Evolutionary conservation across 1,139 yeast species (phyloP).

Genomic region (Nakaseomyces nivariensis): DNA sequence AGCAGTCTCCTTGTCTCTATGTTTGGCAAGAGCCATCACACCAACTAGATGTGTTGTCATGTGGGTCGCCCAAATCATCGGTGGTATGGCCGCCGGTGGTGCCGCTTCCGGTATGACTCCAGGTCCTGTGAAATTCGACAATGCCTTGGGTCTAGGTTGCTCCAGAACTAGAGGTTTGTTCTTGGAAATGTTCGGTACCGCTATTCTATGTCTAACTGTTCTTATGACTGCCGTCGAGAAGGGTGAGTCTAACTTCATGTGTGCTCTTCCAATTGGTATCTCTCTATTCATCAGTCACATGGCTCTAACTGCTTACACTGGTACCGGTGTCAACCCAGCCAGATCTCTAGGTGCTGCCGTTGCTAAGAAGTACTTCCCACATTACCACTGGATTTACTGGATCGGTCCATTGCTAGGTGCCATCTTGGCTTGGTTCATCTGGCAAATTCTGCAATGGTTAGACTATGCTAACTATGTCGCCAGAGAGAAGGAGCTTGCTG

Average conservation of each 20-base stretch:
- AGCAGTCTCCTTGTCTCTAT: constrained; percentile 68
- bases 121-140: constrained; percentile 64
- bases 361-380: constrained; percentile 63
- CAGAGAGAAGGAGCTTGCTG: constrained; percentile 9
- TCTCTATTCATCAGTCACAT: constrained; percentile 76
- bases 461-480: constrained; percentile 42
- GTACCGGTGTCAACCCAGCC: constrained; percentile 91
- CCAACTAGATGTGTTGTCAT: constrained; percentile 62
- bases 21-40: constrained; percentile 61
- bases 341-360: constrained; percentile 80
- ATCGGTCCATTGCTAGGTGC: constrained; percentile 75
- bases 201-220: constrained; percentile 64
- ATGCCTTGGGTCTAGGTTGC: constrained; percentile 61
- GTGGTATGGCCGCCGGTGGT: constrained; percentile 90
- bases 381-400: constrained; percentile 90
- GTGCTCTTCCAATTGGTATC: constrained; percentile 77
- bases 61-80: constrained; percentile 62
- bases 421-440: constrained; percentile 52
- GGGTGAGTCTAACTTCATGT: constrained; percentile 64
- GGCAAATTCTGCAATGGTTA: constrained; percentile 56
- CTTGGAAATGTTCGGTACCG: constrained; percentile 75
- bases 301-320: constrained; percentile 74
- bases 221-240: constrained; percentile 80
- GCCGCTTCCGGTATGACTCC: constrained; percentile 85
- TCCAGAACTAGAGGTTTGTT: constrained; percentile 71